Conservation (phyloP, 768 basidiomycete genomes). For the Phlebiopsis gigantea region DNA sequence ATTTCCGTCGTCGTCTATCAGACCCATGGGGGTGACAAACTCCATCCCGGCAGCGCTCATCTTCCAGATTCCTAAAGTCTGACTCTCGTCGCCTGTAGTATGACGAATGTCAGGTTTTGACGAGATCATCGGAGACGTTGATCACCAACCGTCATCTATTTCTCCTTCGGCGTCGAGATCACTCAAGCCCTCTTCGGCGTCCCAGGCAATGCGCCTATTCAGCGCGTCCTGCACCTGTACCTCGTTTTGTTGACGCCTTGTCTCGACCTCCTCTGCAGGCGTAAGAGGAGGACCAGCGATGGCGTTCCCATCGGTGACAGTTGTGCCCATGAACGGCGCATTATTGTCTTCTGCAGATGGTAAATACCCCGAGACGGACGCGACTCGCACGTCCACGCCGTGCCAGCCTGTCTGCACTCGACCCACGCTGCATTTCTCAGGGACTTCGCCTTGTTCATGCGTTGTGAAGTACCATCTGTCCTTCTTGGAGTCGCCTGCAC, state of each 20-base stretch:
- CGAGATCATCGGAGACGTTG: no score
- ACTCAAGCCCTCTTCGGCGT: slow-evolving; percentile 38
- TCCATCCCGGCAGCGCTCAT: slow-evolving; percentile 6
- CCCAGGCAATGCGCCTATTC: slow-evolving; percentile 62
- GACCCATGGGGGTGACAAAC: slow-evolving; percentile 44
- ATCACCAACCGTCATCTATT: slow-evolving; percentile 35
- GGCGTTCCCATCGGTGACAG: slow-evolving; percentile 13
- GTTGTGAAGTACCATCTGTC: slow-evolving; percentile 83
- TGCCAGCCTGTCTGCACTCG: slow-evolving; percentile 69
- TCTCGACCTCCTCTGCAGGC: slow-evolving; percentile 51
- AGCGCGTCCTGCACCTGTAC: slow-evolving; percentile 59
- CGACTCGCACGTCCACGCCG: slow-evolving; percentile 64
- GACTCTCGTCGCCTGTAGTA: slow-evolving; percentile 1
- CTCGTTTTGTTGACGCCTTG: slow-evolving; percentile 50
- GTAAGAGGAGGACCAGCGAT: slow-evolving; percentile 39
- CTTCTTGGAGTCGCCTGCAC: slow-evolving; percentile 61
- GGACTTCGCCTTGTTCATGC: slow-evolving; percentile 63
- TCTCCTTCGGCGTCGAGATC: slow-evolving; percentile 60
- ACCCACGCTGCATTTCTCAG: slow-evolving; percentile 69
- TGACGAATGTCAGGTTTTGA: background rate
- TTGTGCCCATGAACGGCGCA: slow-evolving; percentile 48
- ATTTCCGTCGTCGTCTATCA: slow-evolving; percentile 49
- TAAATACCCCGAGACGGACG: slow-evolving; percentile 69
- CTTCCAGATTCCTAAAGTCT: slow-evolving; percentile 3
- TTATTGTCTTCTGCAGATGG: slow-evolving; percentile 62